Evolutionary conservation across 768 basidiomycete genomes (phyloP).

Genomic region (Phlegmacium glaucopus): DNA sequence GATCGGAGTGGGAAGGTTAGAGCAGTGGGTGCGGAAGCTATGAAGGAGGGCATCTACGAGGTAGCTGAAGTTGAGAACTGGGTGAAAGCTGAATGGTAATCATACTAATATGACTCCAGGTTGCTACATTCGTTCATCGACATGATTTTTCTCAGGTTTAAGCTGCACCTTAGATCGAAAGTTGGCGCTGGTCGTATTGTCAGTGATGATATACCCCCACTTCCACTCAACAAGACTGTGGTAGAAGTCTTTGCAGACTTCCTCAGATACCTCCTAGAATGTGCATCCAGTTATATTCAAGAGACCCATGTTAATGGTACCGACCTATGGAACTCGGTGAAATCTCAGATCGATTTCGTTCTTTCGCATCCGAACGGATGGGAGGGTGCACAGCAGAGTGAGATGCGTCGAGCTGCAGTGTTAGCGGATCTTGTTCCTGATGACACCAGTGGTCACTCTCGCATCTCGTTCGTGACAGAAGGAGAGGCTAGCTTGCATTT

Average conservation of each 20-base stretch:
- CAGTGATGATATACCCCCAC: too few species aligned
- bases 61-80: slow-evolving; percentile 43
- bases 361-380: slow-evolving; percentile 42
- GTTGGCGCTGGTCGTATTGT: too few species aligned
- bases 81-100: slow-evolving; percentile 48
- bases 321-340: slow-evolving; percentile 36
- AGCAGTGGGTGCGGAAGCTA: slow-evolving; percentile 48
- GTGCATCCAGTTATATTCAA: slow-evolving; percentile 40
- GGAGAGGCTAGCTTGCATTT: too few species aligned
- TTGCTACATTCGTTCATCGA: too few species aligned
- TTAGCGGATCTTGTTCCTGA: slow-evolving; percentile 37
- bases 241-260: too few species aligned
- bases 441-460: slow-evolving; percentile 29
- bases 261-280: slow-evolving; percentile 41
- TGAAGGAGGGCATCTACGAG: slow-evolving; percentile 36
- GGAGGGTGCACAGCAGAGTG: slow-evolving; percentile 40
- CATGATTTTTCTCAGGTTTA: too few species aligned
- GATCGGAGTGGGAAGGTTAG: slow-evolving; percentile 35
- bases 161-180: too few species aligned
- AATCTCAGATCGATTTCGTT: too few species aligned
- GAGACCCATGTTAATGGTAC: slow-evolving; percentile 41
- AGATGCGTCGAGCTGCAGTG: slow-evolving; percentile 42
- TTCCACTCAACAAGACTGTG: too few species aligned
- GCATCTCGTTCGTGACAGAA: too few species aligned
- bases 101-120: slow-evolving; percentile 25